A percentile compares a stretch with the other conserved stretches of the same genome.
Evolutionary conservation across 2,329 filamentous ascomycete genomes (phyloP).

Genomic region (Volutella citrinella): DNA sequence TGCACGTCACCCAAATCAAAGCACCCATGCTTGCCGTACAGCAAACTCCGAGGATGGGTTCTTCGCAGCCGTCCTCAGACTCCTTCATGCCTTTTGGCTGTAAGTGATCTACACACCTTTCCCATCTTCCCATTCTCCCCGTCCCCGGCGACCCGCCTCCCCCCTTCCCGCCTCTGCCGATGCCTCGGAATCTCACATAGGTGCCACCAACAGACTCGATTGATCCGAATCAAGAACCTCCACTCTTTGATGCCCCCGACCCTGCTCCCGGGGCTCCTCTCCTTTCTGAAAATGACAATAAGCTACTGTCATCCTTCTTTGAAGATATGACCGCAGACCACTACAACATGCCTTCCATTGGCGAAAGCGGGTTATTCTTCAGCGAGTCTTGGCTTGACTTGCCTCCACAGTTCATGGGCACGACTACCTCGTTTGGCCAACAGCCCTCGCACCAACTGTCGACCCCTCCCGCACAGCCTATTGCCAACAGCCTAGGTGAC

Average conservation of each 20-base stretch:
- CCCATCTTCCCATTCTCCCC: background rate
- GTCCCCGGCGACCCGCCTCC: too few relatives aligned
- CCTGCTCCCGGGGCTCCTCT: conserved; percentile 63
- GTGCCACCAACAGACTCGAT: conserved; percentile 39
- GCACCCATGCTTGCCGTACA: conserved; percentile 57
- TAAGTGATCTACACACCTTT: conserved; percentile 39
- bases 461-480: conserved; percentile 20
- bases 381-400: conserved; percentile 55
- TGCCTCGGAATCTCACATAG: conserved; percentile 24
- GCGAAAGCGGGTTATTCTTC: conserved; percentile 46
- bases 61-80: conserved; percentile 51
- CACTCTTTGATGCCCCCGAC: conserved; percentile 54
- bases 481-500: conserved; percentile 16
- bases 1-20: conserved; percentile 24
- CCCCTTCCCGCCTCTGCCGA: background rate
- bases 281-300: conserved; percentile 60
- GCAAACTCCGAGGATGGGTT: conserved; percentile 55
- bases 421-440: conserved; percentile 60
- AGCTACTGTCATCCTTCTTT: conserved; percentile 57
- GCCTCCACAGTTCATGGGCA: conserved; percentile 64
- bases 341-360: conserved; percentile 47
- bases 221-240: conserved; percentile 42
- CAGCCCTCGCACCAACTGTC: conserved; percentile 36
- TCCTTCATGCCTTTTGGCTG: conserved; percentile 64
- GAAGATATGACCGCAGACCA: conserved; percentile 50